These are phyloP conservation scores for Amylocarpus encephaloides DNA, from an alignment of 2,329 filamentous ascomycete genomes.

Conservation along the genomic window DNA sequence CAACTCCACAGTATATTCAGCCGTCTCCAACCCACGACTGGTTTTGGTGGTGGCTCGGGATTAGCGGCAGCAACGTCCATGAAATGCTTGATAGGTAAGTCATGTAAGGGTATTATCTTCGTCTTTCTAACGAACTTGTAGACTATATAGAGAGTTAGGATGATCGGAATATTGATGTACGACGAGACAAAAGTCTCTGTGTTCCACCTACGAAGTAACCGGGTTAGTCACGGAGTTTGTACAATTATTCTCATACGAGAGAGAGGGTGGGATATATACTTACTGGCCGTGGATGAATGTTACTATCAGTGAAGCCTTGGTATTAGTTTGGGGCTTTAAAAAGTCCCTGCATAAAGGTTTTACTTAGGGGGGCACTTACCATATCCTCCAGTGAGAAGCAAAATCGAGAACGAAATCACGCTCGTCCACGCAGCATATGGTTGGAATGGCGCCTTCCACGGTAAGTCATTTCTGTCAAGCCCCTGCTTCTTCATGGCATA, in stretches of 20 bases:
- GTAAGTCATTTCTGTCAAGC: constrained; percentile 44
- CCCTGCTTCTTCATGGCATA: constrained; percentile 50
- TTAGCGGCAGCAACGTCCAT: constrained; percentile 32
- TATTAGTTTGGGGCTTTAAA: too few relatives aligned
- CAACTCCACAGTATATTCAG: constrained; percentile 26
- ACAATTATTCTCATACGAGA: too few relatives aligned
- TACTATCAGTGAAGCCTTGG: background rate
- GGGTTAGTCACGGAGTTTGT: too few relatives aligned
- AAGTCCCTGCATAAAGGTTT: too few relatives aligned
- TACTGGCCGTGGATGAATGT: constrained; percentile 36
- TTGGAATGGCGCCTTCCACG: constrained; percentile 49
- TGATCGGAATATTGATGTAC: constrained; percentile 59
- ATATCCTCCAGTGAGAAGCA: constrained; percentile 58
- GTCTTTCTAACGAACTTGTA: constrained; percentile 50
- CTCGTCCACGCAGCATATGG: constrained; percentile 51
- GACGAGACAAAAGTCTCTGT: constrained; percentile 52
- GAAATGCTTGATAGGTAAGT: constrained; percentile 35
- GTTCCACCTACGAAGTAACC: constrained; percentile 50
- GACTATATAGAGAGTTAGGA: constrained; percentile 42
- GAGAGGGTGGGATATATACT: constrained; percentile 1
- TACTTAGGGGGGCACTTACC: constrained; percentile 27
- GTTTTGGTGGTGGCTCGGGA: constrained; percentile 18
- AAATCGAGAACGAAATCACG: constrained; percentile 44
- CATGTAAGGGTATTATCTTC: constrained; percentile 34
- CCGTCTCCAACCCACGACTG: constrained; percentile 16